These are phyloP conservation scores for Nyctanthes arbortristis DNA, from an alignment of 257 asterid species.

Conservation along the genomic window DNA sequence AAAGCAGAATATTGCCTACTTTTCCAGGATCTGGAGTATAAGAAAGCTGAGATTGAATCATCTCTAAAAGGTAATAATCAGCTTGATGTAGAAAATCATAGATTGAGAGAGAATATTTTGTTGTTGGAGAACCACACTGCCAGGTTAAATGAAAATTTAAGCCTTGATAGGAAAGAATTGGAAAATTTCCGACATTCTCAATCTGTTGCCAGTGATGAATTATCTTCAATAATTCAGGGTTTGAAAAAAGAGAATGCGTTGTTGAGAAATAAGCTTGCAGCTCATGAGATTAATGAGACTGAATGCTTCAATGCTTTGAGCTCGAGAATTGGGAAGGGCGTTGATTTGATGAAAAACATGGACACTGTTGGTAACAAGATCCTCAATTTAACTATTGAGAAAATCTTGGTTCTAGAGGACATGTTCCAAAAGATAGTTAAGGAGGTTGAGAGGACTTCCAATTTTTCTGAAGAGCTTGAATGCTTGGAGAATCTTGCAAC, in stretches of 20 bases:
- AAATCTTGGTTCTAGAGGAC: constrained; percentile 37
- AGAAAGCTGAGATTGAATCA: constrained; percentile 39
- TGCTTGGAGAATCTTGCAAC: constrained; percentile 52
- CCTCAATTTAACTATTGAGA: constrained; percentile 30
- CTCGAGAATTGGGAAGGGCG: constrained; percentile 32
- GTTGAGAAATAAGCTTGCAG: constrained; percentile 53
- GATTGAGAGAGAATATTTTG: constrained; percentile 32
- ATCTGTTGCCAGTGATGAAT: constrained; percentile 33
- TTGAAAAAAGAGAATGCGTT: constrained; percentile 44
- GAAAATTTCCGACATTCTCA: constrained; percentile 37
- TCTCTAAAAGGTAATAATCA: constrained; percentile 28
- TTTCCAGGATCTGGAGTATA: constrained; percentile 55
- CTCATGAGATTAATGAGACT: constrained; percentile 31
- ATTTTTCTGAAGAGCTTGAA: constrained; percentile 52
- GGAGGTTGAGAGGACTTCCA: constrained; percentile 42
- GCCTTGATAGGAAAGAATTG: constrained; percentile 30
- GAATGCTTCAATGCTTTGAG: constrained; percentile 38
- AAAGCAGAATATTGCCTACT: constrained; percentile 42
- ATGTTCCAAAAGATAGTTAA: constrained; percentile 41
- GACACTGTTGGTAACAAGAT: constrained; percentile 40
- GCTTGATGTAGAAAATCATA: constrained; percentile 36
- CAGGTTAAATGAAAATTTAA: constrained; percentile 45
- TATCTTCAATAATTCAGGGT: constrained; percentile 40
- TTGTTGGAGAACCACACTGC: constrained; percentile 41
- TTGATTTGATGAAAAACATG: constrained; percentile 29